phyloP scores from a whole-genome alignment of 129 eudicot genomes.

The Flaveria linearis region DNA sequence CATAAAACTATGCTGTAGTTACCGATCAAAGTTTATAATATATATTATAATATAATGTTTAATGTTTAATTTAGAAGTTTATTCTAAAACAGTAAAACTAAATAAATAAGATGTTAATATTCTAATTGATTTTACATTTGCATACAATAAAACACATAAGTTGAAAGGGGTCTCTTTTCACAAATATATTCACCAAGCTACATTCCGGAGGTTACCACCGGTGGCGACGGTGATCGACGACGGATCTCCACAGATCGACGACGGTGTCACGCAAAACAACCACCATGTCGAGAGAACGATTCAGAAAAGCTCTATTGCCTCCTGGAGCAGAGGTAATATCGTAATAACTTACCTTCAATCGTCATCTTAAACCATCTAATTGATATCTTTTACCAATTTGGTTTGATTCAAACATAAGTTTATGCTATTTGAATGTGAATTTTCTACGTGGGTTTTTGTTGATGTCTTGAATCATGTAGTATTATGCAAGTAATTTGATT shows the following conservation, averaged over 20 bases:
- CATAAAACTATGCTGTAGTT: too few species aligned
- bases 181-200: not conserved
- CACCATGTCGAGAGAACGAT: slow-evolving; percentile 40
- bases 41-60: too few species aligned
- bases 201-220: not conserved
- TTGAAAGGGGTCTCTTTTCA: not conserved
- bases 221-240: slow-evolving; percentile 6
- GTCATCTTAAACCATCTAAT: not conserved
- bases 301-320: slow-evolving; percentile 43
- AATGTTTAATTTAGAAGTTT: too few species aligned
- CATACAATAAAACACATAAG: too few species aligned
- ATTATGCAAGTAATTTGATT: slow-evolving; percentile 3
- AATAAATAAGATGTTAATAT: too few species aligned
- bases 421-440: not conserved
- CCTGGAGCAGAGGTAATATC: slow-evolving; percentile 34
- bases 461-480: not conserved
- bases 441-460: not conserved
- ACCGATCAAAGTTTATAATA: too few species aligned
- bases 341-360: too few species aligned
- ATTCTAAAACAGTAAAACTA: too few species aligned
- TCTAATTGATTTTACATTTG: too few species aligned
- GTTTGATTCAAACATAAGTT: not conserved
- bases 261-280: not conserved
- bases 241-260: not conserved
- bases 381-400: not conserved